Evolutionary conservation across 768 basidiomycete genomes (phyloP).

Genomic region (Panaeolus papilionaceus): DNA sequence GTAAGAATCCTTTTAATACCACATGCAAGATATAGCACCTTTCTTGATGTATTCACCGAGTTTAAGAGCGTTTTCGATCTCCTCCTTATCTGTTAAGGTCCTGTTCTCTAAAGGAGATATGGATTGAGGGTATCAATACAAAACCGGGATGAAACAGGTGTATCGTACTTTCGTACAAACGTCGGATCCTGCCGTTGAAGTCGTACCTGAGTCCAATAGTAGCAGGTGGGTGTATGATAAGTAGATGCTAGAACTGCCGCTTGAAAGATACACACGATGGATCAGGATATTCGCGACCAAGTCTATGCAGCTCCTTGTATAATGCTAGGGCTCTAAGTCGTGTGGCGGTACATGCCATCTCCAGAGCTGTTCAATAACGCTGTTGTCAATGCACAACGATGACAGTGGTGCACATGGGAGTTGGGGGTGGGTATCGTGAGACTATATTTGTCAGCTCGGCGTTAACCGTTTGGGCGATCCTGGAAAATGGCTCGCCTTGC

Average conservation of each 20-base stretch:
- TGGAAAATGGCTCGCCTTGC: not conserved
- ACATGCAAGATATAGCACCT: conserved; percentile 49
- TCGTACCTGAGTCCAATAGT: conserved; percentile 60
- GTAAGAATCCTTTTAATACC: conserved; percentile 3
- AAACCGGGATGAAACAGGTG: not conserved
- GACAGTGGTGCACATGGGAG: not conserved
- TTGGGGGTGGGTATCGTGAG: conserved; percentile 20
- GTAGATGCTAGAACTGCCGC: conserved; percentile 6
- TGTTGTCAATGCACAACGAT: conserved; percentile 16
- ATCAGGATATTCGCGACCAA: conserved; percentile 85
- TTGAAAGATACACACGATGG: conserved; percentile 62
- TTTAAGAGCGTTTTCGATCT: conserved; percentile 78
- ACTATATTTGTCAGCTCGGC: conserved; percentile 20
- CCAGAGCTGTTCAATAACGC: conserved; percentile 12
- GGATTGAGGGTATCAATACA: conserved; percentile 9
- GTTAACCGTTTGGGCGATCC: not conserved
- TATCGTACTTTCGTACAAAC: conserved; percentile 73
- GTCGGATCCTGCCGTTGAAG: conserved; percentile 75
- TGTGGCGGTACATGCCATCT: conserved; percentile 56
- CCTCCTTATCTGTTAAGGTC: conserved; percentile 64
- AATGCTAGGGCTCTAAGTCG: conserved; percentile 71
- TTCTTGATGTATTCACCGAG: conserved; percentile 88
- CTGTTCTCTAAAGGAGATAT: conserved; percentile 60
- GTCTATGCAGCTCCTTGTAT: conserved; percentile 83
- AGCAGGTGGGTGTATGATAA: not conserved